A percentile compares a stretch with the other conserved stretches of the same genome.
Evolutionary conservation across 2,329 filamentous ascomycete genomes (phyloP).

Genomic region (Colletotrichum euphorbiae): DNA sequence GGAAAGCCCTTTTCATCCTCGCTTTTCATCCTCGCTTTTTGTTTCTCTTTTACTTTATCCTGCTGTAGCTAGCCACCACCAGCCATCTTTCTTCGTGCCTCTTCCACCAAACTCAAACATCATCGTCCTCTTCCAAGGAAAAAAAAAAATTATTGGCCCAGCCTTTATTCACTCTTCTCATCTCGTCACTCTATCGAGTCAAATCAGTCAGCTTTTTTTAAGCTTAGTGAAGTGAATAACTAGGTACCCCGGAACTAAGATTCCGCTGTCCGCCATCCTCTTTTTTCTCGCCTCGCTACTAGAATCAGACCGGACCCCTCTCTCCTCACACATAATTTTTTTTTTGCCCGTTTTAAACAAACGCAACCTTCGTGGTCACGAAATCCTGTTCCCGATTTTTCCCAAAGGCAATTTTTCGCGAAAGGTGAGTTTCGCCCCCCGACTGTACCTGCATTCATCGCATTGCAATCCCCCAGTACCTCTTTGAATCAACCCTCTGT

Average conservation of each 20-base stretch:
- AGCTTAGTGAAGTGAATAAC: not conserved
- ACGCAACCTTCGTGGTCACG: constrained; percentile 29
- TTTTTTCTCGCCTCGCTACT: constrained; percentile 13
- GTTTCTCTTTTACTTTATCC: not conserved
- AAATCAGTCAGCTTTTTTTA: not conserved
- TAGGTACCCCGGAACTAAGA: constrained; percentile 14
- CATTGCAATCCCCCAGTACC: not conserved
- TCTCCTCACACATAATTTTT: constrained; percentile 33
- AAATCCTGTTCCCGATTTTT: constrained; percentile 13
- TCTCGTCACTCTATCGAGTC: not conserved
- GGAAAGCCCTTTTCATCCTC: too few relatives aligned
- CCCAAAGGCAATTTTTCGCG: constrained; percentile 31
- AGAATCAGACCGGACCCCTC: constrained; percentile 32
- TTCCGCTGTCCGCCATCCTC: constrained; percentile 2
- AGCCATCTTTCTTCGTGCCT: constrained; percentile 30
- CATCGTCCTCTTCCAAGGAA: constrained; percentile 22
- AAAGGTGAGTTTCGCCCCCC: constrained; percentile 34
- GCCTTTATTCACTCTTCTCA: not conserved
- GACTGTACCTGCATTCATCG: constrained; percentile 21
- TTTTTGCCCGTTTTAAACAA: constrained; percentile 31
- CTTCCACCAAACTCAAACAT: constrained; percentile 39
- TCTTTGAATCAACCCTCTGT: not conserved
- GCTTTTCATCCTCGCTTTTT: too few relatives aligned
- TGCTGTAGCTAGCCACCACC: not conserved
- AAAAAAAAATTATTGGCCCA: not conserved